These are phyloP conservation scores for Carnegiea gigantea DNA, from an alignment of 179 eudicot genomes.

Conservation along the genomic window DNA sequence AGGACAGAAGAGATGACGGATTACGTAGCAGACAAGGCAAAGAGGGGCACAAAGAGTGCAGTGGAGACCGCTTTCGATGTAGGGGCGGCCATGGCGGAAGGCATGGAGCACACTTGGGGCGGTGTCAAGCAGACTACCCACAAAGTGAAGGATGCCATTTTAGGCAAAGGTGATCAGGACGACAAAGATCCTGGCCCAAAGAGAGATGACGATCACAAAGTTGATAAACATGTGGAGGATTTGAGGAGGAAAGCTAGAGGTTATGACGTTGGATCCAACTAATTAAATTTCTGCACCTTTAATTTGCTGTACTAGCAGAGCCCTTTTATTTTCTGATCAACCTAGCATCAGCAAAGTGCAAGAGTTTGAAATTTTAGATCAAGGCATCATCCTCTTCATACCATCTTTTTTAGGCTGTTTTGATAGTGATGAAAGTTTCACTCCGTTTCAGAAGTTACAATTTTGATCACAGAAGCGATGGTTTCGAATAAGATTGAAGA, in stretches of 20 bases:
- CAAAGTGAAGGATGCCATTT: slow-evolving; percentile 19
- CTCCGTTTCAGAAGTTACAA: too few species aligned
- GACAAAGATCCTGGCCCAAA: background rate
- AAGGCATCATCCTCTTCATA: too few species aligned
- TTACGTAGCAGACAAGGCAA: slow-evolving; percentile 30
- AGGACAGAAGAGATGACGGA: slow-evolving; percentile 16
- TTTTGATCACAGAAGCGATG: too few species aligned
- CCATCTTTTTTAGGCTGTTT: too few species aligned
- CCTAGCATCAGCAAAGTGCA: background rate
- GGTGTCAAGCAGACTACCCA: slow-evolving; percentile 30
- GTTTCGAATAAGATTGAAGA: too few species aligned
- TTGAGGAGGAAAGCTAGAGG: slow-evolving; percentile 38
- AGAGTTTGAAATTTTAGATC: too few species aligned
- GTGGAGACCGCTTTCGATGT: slow-evolving; percentile 38
- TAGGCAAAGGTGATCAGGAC: slow-evolving; percentile 18
- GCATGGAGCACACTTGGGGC: slow-evolving; percentile 39
- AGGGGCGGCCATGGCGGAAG: slow-evolving; percentile 35
- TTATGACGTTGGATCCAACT: slow-evolving; percentile 22
- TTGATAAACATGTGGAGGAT: slow-evolving; percentile 35
- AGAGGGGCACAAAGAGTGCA: slow-evolving; percentile 29
- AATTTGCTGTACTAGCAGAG: background rate
- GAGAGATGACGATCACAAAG: background rate
- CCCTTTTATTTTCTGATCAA: too few species aligned
- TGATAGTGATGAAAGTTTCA: too few species aligned
- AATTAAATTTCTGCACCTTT: background rate